Base-by-base conservation (phyloP, 768 basidiomycete species). In the Daedalea quercina region DNA sequence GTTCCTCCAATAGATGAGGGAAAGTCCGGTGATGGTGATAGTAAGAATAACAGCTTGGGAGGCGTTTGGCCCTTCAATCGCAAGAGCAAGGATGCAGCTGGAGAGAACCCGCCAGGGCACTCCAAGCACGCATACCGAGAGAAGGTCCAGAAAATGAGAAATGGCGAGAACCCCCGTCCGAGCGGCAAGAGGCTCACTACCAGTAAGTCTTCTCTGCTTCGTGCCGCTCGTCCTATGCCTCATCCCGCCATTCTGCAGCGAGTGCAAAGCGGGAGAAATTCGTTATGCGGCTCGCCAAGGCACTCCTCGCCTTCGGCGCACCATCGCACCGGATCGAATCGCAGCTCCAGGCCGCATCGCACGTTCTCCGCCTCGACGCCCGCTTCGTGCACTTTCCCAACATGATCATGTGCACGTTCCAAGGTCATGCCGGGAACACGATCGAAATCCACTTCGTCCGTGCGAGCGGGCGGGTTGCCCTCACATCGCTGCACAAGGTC, bases 251-350 rank as follows among this genome's bases (percentile, higher is more conserved):
- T 31, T 44, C 31, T 25, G 41, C 35, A 57, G 54, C 56, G 31
- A 54, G 53, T 40, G 42, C 51, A 24, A 33, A 52, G 40, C 46
- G 64, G n/a, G 59, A 73, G 47, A 82, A 85, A 50, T 96, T 96
- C 71, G 76, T 96, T 47, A 72, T 94, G 60, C 85, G 85, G 64
- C 78, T 96, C 23, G 90, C 91, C 2, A 87, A 90, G 65, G 89
- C 90, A 11, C 77, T 97, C 53, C 80, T 97, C 65, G 77, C 84
- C n/a, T 94, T 90, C 65, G 94, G 94, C 19, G 89, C 93, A n/a
- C 93, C 93, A 1, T 92, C 91, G 20, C 94, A 96, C 67, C 79
- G 94, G 19, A 86, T 94, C 57, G 92, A 95, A 70, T 84, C 90
- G 1, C 93, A 94, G 65, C 79, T 97, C 37, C 76, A 77, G 54